Conservation (phyloP, 192 early-diverging fungal species). For the Spinellus fusiger region DNA sequence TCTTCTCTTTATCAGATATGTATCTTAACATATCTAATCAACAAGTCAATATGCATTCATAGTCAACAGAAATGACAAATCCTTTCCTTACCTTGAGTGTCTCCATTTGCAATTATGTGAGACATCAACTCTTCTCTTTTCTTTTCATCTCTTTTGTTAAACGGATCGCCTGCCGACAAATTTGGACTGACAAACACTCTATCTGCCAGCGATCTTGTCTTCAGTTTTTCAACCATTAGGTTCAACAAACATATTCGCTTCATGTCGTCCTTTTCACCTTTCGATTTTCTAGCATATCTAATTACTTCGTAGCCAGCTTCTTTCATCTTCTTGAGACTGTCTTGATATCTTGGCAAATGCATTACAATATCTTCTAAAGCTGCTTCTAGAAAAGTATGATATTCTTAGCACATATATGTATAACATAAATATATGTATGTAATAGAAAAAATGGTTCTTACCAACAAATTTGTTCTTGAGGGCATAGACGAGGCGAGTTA, state of each 20-base stretch:
- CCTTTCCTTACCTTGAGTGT: not conserved
- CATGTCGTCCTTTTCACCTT: no score
- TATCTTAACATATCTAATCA: conserved; percentile 1
- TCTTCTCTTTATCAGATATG: not conserved
- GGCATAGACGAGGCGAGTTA: not conserved
- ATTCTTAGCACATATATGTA: conserved; percentile 12
- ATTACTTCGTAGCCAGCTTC: not conserved
- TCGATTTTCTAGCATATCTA: no score
- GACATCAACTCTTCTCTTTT: not conserved
- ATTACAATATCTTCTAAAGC: conserved; percentile 7
- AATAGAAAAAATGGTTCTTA: conserved; percentile 12
- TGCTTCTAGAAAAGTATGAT: conserved; percentile 5
- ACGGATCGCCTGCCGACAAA: not conserved
- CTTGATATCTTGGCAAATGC: conserved; percentile 5
- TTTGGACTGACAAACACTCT: conserved; percentile 1
- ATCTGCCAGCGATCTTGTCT: not conserved
- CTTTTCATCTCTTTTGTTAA: conserved; percentile 5
- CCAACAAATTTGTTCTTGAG: conserved; percentile 4
- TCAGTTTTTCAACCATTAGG: no score
- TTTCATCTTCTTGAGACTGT: conserved; percentile 2
- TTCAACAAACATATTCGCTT: no score
- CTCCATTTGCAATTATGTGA: conserved; percentile 1
- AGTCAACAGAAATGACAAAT: not conserved
- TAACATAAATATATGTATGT: conserved; percentile 6
- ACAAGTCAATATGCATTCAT: not conserved